Conservation (phyloP, 129 eudicot genomes). For the Deinandra increscens region DNA sequence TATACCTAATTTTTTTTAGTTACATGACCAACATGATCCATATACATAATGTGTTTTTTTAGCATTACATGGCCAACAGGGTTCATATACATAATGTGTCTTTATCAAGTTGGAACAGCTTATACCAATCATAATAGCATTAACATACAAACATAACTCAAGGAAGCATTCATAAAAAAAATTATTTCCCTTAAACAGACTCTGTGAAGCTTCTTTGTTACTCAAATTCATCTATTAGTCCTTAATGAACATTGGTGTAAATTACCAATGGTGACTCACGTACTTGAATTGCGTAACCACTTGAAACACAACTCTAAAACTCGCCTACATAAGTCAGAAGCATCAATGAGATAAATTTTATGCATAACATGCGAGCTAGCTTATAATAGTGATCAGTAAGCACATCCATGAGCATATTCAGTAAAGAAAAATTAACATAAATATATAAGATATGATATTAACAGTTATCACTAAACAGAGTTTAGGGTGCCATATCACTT, state of each 20-base stretch:
- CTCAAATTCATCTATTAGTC: background rate
- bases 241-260: background rate
- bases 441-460: background rate
- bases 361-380: background rate
- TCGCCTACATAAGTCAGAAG: background rate
- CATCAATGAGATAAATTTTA: background rate
- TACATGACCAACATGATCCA: background rate
- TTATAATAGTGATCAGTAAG: background rate
- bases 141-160: background rate
- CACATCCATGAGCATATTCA: background rate
- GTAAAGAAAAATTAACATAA: background rate
- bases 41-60: background rate
- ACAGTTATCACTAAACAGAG: background rate
- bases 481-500: background rate
- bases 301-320: background rate
- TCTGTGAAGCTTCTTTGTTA: background rate
- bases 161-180: background rate
- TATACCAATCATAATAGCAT: background rate
- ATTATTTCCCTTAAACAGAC: background rate
- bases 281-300: background rate
- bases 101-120: background rate
- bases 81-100: slow-evolving; percentile 4
- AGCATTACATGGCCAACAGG: slow-evolving; percentile 5
- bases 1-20: background rate
- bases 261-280: background rate